Conservation (phyloP, 2,329 filamentous ascomycete genomes). For the Alternaria triticimaculans region DNA sequence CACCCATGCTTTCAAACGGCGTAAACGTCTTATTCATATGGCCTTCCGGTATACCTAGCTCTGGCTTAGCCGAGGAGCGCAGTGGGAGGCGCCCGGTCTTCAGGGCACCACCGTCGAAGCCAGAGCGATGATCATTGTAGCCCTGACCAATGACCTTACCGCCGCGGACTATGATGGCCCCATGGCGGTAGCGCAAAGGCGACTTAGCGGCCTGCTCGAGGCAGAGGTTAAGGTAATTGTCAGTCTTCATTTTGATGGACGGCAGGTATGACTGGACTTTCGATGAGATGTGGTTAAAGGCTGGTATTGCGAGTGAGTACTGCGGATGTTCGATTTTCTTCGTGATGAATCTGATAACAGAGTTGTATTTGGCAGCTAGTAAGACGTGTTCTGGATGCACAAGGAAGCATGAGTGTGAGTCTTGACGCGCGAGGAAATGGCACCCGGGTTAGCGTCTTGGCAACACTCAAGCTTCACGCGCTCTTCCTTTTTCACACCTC, state of each 20-base stretch:
- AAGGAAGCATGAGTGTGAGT: background rate
- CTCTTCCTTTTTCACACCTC: background rate
- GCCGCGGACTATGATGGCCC: conserved; percentile 59
- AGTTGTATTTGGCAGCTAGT: background rate
- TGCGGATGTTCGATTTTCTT: background rate
- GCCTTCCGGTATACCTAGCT: background rate
- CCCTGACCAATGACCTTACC: conserved; percentile 62
- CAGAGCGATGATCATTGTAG: conserved; percentile 59
- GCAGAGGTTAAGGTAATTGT: conserved; percentile 59
- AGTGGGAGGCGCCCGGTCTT: conserved; percentile 53
- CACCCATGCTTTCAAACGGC: conserved; percentile 48
- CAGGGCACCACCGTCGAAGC: conserved; percentile 58
- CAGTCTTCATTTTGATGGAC: conserved; percentile 50
- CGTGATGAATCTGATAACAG: background rate
- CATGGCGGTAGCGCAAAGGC: conserved; percentile 59
- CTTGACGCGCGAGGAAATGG: background rate
- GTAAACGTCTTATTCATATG: conserved; percentile 43
- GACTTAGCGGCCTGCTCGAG: conserved; percentile 60
- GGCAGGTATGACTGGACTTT: background rate
- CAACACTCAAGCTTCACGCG: background rate
- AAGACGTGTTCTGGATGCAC: background rate
- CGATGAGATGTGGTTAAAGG: background rate
- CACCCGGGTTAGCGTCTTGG: conserved; percentile 12
- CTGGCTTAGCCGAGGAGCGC: conserved; percentile 27
- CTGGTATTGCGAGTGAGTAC: background rate